These are phyloP conservation scores for Candida germanica DNA, from an alignment of 805 yeast species.

Conservation along the genomic window DNA sequence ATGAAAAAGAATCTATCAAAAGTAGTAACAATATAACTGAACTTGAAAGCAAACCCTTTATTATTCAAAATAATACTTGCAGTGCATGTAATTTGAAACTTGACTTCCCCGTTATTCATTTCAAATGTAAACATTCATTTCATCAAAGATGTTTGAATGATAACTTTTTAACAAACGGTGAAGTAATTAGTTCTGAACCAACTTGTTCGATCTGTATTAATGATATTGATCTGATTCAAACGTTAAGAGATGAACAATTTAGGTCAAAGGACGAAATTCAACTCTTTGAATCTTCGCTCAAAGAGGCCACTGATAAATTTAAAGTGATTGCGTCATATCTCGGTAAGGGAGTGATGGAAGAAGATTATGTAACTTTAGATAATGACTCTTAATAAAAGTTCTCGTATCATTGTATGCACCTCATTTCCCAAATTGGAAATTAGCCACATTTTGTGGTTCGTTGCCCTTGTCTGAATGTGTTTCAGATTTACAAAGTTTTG, in stretches of 20 bases:
- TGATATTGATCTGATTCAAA: conserved; percentile 64
- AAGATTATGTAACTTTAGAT: conserved; percentile 19
- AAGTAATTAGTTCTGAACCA: conserved; percentile 9
- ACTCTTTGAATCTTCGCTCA: conserved; percentile 55
- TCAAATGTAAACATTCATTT: conserved; percentile 81
- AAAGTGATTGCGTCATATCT: conserved; percentile 76
- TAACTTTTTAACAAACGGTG: conserved; percentile 22
- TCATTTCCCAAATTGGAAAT: no score
- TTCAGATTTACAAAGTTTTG: no score
- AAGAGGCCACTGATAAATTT: conserved; percentile 58
- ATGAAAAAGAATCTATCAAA: conserved; percentile 61
- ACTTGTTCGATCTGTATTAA: conserved; percentile 73
- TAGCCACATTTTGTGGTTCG: no score
- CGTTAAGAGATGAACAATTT: conserved; percentile 56
- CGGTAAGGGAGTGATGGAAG: conserved; percentile 83
- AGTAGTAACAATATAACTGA: conserved; percentile 53
- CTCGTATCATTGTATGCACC: no score
- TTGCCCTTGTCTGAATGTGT: no score
- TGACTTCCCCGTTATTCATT: conserved; percentile 79
- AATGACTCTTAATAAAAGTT: no score
- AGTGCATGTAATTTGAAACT: conserved; percentile 60
- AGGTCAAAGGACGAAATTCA: conserved; percentile 62
- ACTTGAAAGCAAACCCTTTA: conserved; percentile 43
- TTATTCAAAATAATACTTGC: conserved; percentile 64
- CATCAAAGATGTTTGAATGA: conserved; percentile 77